These are phyloP conservation scores for Fistulinella cinereoalba DNA, from an alignment of 1,284 basidiomycete genomes.

Conservation along the genomic window DNA sequence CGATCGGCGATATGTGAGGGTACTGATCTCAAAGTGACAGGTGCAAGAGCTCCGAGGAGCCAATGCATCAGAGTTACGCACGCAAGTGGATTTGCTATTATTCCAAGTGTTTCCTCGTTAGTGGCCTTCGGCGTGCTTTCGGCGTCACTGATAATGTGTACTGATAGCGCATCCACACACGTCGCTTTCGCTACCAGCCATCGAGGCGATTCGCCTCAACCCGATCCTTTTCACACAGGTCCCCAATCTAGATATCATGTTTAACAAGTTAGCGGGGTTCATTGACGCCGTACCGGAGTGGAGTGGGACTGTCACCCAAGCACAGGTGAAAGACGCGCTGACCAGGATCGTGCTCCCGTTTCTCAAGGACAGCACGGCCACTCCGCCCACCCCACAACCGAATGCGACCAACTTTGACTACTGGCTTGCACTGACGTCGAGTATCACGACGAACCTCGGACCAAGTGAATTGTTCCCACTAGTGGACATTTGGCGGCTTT, in stretches of 20 bases:
- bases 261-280: slow-evolving; percentile 63
- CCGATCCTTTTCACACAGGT: slow-evolving; percentile 76
- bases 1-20: not conserved
- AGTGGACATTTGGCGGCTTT: slow-evolving; percentile 82
- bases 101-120: slow-evolving; percentile 75
- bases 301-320: slow-evolving; percentile 35
- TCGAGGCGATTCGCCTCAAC: slow-evolving; percentile 64
- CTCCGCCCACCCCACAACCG: slow-evolving; percentile 16
- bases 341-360: slow-evolving; percentile 55
- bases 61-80: slow-evolving; percentile 59
- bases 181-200: slow-evolving; percentile 55
- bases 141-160: slow-evolving; percentile 7
- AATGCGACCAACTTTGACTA: slow-evolving; percentile 17
- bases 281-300: slow-evolving; percentile 46
- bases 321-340: slow-evolving; percentile 50
- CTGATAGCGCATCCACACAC: slow-evolving; percentile 74
- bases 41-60: slow-evolving; percentile 74
- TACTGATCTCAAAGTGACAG: slow-evolving; percentile 37
- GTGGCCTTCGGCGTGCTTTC: slow-evolving; percentile 37
- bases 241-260: slow-evolving; percentile 64
- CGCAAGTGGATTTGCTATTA: slow-evolving; percentile 69
- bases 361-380: slow-evolving; percentile 55
- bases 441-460: slow-evolving; percentile 49
- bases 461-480: slow-evolving; percentile 72
- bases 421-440: slow-evolving; percentile 40